Evolutionary conservation across 441 rosid species (phyloP).

Genomic region (Populus hybrid): DNA sequence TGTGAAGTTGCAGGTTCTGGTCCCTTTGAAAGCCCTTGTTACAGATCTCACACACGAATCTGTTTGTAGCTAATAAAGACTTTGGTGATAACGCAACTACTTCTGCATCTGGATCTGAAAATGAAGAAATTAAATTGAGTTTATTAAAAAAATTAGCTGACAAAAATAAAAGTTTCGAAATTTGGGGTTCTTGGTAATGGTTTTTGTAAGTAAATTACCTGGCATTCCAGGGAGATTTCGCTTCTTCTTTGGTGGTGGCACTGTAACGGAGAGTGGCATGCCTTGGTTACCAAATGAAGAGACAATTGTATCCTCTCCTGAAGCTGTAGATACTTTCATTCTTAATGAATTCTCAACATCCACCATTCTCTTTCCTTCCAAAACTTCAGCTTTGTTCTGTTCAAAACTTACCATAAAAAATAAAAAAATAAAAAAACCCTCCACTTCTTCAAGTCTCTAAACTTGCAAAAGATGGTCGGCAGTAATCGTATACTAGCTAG

Average conservation of each 20-base stretch:
- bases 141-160: not conserved
- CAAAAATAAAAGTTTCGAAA: not conserved
- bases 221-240: constrained; percentile 81
- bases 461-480: not conserved
- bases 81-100: constrained; percentile 63
- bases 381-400: not conserved
- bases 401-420: not conserved
- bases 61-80: constrained; percentile 53
- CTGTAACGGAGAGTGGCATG: constrained; percentile 20
- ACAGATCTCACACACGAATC: constrained; percentile 79
- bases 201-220: constrained; percentile 25
- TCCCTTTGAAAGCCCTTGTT: constrained; percentile 74
- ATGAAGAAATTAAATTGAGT: not conserved
- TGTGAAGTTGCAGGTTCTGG: constrained; percentile 79
- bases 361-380: constrained; percentile 20
- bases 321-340: constrained; percentile 36
- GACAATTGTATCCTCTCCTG: constrained; percentile 30
- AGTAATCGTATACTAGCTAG: not conserved
- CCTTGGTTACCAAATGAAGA: constrained; percentile 30
- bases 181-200: not conserved
- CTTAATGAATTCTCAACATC: constrained; percentile 41
- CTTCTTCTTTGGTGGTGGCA: constrained; percentile 47
- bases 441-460: not conserved
- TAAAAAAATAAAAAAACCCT: not conserved
- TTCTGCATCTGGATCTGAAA: constrained; percentile 73